Evolutionary conservation across 805 yeast species (phyloP).

Genomic region (Citeromyces matritensis): DNA sequence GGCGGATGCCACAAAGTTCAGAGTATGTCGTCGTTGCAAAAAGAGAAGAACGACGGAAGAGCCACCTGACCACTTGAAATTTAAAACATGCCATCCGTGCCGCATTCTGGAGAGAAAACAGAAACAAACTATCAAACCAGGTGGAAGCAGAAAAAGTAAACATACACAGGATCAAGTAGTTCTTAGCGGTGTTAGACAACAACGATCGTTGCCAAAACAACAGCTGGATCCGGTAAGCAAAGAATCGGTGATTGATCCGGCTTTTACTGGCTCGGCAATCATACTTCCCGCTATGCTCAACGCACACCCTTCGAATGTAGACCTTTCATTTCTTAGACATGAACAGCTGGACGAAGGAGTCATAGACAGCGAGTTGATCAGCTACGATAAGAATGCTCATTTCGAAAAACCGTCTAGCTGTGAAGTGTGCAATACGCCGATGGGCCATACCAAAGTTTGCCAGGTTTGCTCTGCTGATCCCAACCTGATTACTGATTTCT

Average conservation of each 20-base stretch:
- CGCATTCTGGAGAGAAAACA: constrained; percentile 35
- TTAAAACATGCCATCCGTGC: constrained; percentile 44
- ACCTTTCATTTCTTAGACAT: too few species aligned
- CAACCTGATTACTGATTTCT: constrained; percentile 1
- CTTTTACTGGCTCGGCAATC: too few species aligned
- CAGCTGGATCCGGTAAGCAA: too few species aligned
- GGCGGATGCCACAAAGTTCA: neutral
- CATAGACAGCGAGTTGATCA: constrained; percentile 2
- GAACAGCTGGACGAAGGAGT: too few species aligned
- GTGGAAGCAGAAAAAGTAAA: too few species aligned
- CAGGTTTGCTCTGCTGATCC: constrained; percentile 1
- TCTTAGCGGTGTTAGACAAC: too few species aligned
- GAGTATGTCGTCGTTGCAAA: constrained; percentile 38
- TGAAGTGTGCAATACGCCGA: constrained; percentile 1
- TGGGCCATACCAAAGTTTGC: neutral
- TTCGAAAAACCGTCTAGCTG: neutral
- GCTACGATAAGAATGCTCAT: constrained; percentile 2
- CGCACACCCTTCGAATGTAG: constrained; percentile 1
- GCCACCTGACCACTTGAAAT: constrained; percentile 38
- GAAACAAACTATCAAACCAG: constrained; percentile 12
- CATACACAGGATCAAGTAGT: too few species aligned
- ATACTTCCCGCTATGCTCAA: too few species aligned
- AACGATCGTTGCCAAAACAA: too few species aligned
- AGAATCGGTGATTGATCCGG: too few species aligned
- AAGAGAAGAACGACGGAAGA: constrained; percentile 39